A percentile compares a stretch with the other conserved stretches of the same genome.
Evolutionary conservation across 2,329 filamentous ascomycete species (phyloP).

Genomic region (Botryotinia convoluta): DNA sequence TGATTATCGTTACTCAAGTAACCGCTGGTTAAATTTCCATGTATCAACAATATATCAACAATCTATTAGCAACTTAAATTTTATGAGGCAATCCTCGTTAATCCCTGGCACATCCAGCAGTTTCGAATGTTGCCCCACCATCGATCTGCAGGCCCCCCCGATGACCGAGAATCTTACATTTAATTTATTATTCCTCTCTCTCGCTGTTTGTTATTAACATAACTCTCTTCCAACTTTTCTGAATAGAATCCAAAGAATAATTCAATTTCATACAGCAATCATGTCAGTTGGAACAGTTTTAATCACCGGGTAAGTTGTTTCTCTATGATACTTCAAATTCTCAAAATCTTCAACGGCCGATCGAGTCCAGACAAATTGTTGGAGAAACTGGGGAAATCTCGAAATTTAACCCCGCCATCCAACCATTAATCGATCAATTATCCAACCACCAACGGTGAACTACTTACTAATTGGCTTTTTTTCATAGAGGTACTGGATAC

Average conservation of each 20-base stretch:
- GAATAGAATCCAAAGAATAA: neutral
- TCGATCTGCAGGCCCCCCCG: neutral
- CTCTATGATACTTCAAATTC: neutral
- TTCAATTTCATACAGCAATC: conserved; percentile 29
- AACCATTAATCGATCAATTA: neutral
- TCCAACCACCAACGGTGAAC: neutral
- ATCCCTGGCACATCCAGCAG: neutral
- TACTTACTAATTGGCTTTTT: conserved; percentile 31
- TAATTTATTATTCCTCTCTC: neutral
- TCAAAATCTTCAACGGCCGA: neutral
- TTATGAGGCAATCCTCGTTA: neutral
- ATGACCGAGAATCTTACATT: neutral
- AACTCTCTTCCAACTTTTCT: neutral
- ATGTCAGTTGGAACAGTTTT: conserved; percentile 88
- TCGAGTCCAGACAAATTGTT: conserved; percentile 4
- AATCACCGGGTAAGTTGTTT: conserved; percentile 74
- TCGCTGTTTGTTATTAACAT: neutral
- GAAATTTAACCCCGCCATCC: conserved; percentile 22
- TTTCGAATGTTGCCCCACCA: conserved; percentile 6
- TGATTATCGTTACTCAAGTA: neutral
- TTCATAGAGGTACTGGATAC: conserved; percentile 83
- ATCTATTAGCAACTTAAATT: neutral
- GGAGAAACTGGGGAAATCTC: conserved; percentile 8
- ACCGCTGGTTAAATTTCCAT: neutral
- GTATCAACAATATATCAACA: neutral